Evolutionary conservation across 2,329 filamentous ascomycete genomes (phyloP).

Genomic region (Microthyrium microscopicum): DNA sequence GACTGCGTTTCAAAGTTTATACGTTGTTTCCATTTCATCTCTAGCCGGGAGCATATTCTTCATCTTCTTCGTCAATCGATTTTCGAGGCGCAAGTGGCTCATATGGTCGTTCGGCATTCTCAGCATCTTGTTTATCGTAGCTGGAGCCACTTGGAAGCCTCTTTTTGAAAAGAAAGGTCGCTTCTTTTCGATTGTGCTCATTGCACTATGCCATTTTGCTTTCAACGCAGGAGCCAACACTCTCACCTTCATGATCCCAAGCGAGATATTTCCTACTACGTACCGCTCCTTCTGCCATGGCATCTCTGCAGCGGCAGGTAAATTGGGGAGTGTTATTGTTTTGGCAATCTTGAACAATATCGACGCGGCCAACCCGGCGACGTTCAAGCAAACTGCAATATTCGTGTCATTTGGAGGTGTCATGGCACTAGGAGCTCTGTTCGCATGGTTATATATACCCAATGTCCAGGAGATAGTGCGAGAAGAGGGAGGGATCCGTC

Average conservation of each 20-base stretch:
- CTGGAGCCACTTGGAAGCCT: conserved; percentile 1
- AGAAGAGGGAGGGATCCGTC: conserved; percentile 4
- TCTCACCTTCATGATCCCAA: conserved; percentile 1
- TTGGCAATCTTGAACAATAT: conserved; percentile 20
- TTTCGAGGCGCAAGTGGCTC: conserved; percentile 5
- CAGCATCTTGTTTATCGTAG: conserved; percentile 8
- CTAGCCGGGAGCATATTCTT: too few relatives aligned
- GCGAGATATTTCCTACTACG: conserved; percentile 37
- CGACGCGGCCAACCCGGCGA: not conserved
- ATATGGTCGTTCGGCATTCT: conserved; percentile 5
- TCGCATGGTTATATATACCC: conserved; percentile 10
- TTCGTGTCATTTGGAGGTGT: conserved; percentile 9
- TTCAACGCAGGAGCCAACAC: not conserved
- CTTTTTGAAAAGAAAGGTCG: conserved; percentile 4
- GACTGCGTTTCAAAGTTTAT: too few relatives aligned
- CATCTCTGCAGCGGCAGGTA: conserved; percentile 35
- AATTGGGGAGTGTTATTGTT: conserved; percentile 24
- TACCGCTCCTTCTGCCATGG: conserved; percentile 38
- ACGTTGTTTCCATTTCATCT: too few relatives aligned
- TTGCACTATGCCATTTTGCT: not conserved
- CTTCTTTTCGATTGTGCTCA: too few relatives aligned
- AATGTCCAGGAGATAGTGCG: conserved; percentile 7
- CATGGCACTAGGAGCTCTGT: conserved; percentile 9
- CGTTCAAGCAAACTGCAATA: conserved; percentile 1
- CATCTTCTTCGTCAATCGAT: conserved; percentile 5